Evolutionary conservation across 306 rosid species (phyloP), one percentile per base, ranked within the genome.

Genomic region (Cyclanthera cordifolia): DNA sequence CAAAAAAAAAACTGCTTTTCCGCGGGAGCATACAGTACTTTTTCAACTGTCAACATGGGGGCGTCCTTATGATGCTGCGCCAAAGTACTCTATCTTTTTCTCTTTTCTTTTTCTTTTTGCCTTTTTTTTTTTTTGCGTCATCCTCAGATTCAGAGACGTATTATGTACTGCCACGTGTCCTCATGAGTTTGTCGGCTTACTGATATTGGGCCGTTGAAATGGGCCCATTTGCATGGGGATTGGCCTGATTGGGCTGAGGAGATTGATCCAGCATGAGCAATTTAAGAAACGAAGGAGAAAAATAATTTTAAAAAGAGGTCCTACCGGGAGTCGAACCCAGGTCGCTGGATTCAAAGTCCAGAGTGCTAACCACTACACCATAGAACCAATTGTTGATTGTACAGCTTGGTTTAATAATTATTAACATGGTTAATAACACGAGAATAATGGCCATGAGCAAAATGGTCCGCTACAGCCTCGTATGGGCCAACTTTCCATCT

Each of bases 11-110:
- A 45, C 41, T 60, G 67, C 90, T 80, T 82, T 85, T 86, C 25
- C 79, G 93, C 86, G 89, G 93, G 90, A 88, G 82, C 43, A 71
- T 72, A 74, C 89, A 71, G 77, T 78, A 57, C 43, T 27, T 37
- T 66, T 83, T 45, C 1, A 80, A 79, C 83, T 52, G 72, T 48
- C 78, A 48, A 65, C 46, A 41, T 6, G 43, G 11, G 7, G 41
- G 41, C 41, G 41, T 9, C 41, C 69, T 82, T 46, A 76, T 55
- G 48, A 70, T 71, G 20, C 53, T 12, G 49, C 16, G 49, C n/a
- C 49, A 11, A 45, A 45, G 12, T 32, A 3, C 5, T 1, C 37
- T 32, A 4, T 4, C 37, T 32, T 32, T 27, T 27, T 27, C 30
- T 27, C 30, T 27, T 27, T 32, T 32, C 37, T 32, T 28, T 28